Conservation (phyloP, 352 stramenopile species). For the Phytophthora quininea region DNA sequence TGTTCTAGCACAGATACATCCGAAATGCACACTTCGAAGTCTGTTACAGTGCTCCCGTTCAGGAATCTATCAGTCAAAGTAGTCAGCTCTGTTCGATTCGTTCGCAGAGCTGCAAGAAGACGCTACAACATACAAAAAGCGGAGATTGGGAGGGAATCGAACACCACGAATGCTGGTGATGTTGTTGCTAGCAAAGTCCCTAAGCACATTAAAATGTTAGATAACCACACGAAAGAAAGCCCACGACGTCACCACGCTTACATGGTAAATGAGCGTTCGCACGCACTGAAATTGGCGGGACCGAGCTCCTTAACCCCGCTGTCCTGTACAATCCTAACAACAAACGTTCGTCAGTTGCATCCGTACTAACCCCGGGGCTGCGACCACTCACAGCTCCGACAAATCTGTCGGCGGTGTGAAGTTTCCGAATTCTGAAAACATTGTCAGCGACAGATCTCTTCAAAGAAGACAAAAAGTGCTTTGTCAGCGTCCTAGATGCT, state of each 20-base stretch:
- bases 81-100: not conserved
- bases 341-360: not conserved
- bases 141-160: constrained; percentile 34
- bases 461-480: constrained; percentile 1
- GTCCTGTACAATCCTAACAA: constrained; percentile 23
- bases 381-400: constrained; percentile 31
- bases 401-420: constrained; percentile 37
- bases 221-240: constrained; percentile 1
- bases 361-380: not conserved
- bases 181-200: constrained; percentile 36
- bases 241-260: not conserved
- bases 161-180: constrained; percentile 36
- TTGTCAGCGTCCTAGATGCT: too few species aligned
- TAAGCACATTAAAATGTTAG: not conserved
- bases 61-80: constrained; percentile 18
- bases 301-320: constrained; percentile 26
- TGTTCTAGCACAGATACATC: constrained; percentile 33
- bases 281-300: constrained; percentile 31
- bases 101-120: not conserved
- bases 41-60: constrained; percentile 33
- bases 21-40: constrained; percentile 39
- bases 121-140: constrained; percentile 18
- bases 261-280: constrained; percentile 38
- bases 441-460: constrained; percentile 33
- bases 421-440: constrained; percentile 22